Conservation (phyloP, 306 rosid species). For the Coriaria nepalensis region DNA sequence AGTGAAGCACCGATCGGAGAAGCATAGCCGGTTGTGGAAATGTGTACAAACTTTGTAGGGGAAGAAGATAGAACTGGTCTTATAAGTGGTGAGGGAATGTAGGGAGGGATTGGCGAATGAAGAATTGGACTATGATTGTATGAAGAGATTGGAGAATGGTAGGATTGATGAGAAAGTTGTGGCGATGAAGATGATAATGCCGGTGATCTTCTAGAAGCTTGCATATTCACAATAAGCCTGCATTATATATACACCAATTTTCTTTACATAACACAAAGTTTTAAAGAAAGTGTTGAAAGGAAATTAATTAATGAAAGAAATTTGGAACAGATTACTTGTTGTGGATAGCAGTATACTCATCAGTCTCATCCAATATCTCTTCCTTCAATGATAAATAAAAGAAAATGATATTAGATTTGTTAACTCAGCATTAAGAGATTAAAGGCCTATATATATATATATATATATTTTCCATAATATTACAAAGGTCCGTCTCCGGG, state of each 20-base stretch:
- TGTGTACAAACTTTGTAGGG: slow-evolving; percentile 8
- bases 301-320: slow-evolving; percentile 1
- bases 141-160: slow-evolving; percentile 22
- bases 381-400: slow-evolving; percentile 22
- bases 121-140: slow-evolving; percentile 16
- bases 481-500: too few relatives aligned
- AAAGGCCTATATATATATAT: too few relatives aligned
- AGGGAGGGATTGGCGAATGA: slow-evolving; percentile 27
- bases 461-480: too few relatives aligned
- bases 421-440: too few relatives aligned
- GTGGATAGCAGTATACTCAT: slow-evolving; percentile 44
- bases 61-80: slow-evolving; percentile 20
- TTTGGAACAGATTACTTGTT: slow-evolving; percentile 27
- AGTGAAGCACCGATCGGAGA: slow-evolving; percentile 8
- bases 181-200: slow-evolving; percentile 16
- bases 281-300: not conserved
- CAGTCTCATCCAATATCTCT: slow-evolving; percentile 77
- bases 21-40: slow-evolving; percentile 11
- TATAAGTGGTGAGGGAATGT: slow-evolving; percentile 15
- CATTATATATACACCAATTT: not conserved
- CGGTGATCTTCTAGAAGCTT: slow-evolving; percentile 31
- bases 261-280: not conserved
- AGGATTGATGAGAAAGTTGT: slow-evolving; percentile 2
- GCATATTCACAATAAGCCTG: slow-evolving; percentile 54
- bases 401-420: too few relatives aligned